Evolutionary conservation across 768 basidiomycete genomes (phyloP).

Genomic region (Psilocybe azurescens): DNA sequence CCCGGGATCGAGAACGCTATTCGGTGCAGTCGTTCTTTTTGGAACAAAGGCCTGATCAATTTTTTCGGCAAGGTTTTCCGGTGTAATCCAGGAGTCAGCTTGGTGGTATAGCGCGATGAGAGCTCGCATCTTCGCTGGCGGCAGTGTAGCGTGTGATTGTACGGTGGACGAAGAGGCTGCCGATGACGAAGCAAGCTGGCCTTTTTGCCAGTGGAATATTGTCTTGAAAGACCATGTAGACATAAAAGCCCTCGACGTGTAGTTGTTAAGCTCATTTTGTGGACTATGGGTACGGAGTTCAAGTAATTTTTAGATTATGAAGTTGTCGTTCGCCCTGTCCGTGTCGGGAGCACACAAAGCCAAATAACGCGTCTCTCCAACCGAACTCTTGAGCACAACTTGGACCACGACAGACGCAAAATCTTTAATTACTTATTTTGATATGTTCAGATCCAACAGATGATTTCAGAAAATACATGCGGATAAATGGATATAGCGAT

Average conservation of each 20-base stretch:
- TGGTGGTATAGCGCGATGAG: slow-evolving; percentile 83
- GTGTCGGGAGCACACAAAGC: not conserved
- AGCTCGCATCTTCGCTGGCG: slow-evolving; percentile 68
- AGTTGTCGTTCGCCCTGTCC: not conserved
- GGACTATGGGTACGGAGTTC: not conserved
- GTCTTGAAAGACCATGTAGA: slow-evolving; percentile 16
- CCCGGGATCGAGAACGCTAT: slow-evolving; percentile 13
- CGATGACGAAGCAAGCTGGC: slow-evolving; percentile 20
- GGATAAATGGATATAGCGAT: slow-evolving; percentile 4
- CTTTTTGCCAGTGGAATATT: slow-evolving; percentile 16
- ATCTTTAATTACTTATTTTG: too few relatives aligned
- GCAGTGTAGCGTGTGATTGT: slow-evolving; percentile 41
- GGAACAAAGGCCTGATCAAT: slow-evolving; percentile 70
- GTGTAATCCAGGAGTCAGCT: slow-evolving; percentile 70
- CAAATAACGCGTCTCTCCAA: slow-evolving; percentile 11
- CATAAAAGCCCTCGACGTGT: slow-evolving; percentile 16
- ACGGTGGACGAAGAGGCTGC: slow-evolving; percentile 23
- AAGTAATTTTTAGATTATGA: not conserved
- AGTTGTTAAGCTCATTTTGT: slow-evolving; percentile 23
- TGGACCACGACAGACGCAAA: too few relatives aligned
- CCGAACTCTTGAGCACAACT: not conserved
- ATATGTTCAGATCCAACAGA: not conserved
- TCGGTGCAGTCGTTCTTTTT: not conserved
- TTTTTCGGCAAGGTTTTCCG: slow-evolving; percentile 63
- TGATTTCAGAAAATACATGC: not conserved